These are phyloP conservation scores for Xanthoconium purpureum DNA, from an alignment of 768 basidiomycete genomes.

Conservation along the genomic window DNA sequence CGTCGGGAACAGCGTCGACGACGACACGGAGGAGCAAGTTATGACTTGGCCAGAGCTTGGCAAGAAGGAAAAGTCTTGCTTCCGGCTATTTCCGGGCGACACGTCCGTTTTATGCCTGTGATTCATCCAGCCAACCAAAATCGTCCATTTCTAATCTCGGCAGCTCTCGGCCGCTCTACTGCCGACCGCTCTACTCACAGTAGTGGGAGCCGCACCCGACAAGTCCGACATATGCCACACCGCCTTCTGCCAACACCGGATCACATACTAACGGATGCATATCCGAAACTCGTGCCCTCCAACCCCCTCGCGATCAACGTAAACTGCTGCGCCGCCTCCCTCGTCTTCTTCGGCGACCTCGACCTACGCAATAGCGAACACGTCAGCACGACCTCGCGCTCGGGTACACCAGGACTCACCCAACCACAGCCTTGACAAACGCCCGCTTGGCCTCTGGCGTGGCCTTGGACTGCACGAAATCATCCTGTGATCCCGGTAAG, in stretches of 20 bases:
- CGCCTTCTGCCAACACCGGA: neutral
- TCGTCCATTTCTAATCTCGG: slow-evolving; percentile 13
- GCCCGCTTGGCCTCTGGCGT: slow-evolving; percentile 72
- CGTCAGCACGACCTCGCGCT: neutral
- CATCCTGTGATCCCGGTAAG: slow-evolving; percentile 43
- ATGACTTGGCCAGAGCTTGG: neutral
- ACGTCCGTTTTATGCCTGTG: slow-evolving; percentile 15
- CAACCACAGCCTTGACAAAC: slow-evolving; percentile 67
- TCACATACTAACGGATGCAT: slow-evolving; percentile 62
- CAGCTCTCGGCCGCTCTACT: slow-evolving; percentile 5
- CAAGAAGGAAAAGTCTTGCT: slow-evolving; percentile 14
- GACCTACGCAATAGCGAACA: slow-evolving; percentile 43
- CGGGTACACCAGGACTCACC: slow-evolving; percentile 40
- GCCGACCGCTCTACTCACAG: neutral
- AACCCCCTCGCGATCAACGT: slow-evolving; percentile 80
- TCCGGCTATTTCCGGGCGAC: slow-evolving; percentile 26
- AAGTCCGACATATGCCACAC: neutral
- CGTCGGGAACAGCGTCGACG: slow-evolving; percentile 38
- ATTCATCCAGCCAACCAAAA: slow-evolving; percentile 22
- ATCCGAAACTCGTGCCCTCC: slow-evolving; percentile 84
- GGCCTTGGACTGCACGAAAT: slow-evolving; percentile 73
- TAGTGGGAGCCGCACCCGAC: neutral
- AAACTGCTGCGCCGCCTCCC: slow-evolving; percentile 87
- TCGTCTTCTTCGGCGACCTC: slow-evolving; percentile 66
- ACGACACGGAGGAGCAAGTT: neutral